These are phyloP conservation scores for Podospora appendiculata DNA, from an alignment of 495 filamentous ascomycete species.

Conservation along the genomic window DNA sequence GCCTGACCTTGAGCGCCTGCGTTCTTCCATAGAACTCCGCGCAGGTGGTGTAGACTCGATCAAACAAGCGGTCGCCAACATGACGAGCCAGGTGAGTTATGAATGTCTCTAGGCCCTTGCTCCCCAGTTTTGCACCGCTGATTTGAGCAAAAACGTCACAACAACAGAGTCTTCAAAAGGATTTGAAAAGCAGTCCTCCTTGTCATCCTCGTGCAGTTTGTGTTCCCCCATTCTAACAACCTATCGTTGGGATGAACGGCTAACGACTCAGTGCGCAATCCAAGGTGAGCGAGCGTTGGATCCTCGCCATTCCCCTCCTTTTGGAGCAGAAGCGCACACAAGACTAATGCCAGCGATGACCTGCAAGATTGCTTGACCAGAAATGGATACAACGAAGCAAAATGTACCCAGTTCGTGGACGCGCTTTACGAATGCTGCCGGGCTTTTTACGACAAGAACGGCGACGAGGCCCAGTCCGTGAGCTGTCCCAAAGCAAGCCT, in stretches of 20 bases:
- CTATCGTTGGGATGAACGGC: background rate
- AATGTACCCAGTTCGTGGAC: slow-evolving; percentile 72
- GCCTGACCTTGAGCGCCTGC: too few relatives aligned
- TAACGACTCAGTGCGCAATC: slow-evolving; percentile 63
- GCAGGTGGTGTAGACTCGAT: too few relatives aligned
- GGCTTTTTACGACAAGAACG: slow-evolving; percentile 72
- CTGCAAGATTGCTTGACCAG: slow-evolving; percentile 68
- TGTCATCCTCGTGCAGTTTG: slow-evolving; percentile 84
- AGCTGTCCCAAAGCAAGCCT: slow-evolving; percentile 83
- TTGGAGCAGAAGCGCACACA: background rate
- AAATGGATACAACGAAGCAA: slow-evolving; percentile 81
- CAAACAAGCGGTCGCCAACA: too few relatives aligned
- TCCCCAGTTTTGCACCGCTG: too few relatives aligned
- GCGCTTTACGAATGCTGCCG: slow-evolving; percentile 96
- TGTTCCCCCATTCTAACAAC: slow-evolving; percentile 15
- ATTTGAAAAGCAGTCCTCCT: slow-evolving; percentile 65
- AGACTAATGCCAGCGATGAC: background rate
- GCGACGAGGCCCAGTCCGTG: slow-evolving; percentile 65
- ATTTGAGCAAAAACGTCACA: too few relatives aligned
- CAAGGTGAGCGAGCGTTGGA: slow-evolving; percentile 51
- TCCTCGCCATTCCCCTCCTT: background rate
- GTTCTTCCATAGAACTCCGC: too few relatives aligned
- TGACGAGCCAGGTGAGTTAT: too few relatives aligned
- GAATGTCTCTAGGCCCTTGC: too few relatives aligned
- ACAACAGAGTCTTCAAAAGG: slow-evolving; percentile 45